Base-by-base conservation (phyloP, 306 rosid species). In the Vigna mungo region DNA sequence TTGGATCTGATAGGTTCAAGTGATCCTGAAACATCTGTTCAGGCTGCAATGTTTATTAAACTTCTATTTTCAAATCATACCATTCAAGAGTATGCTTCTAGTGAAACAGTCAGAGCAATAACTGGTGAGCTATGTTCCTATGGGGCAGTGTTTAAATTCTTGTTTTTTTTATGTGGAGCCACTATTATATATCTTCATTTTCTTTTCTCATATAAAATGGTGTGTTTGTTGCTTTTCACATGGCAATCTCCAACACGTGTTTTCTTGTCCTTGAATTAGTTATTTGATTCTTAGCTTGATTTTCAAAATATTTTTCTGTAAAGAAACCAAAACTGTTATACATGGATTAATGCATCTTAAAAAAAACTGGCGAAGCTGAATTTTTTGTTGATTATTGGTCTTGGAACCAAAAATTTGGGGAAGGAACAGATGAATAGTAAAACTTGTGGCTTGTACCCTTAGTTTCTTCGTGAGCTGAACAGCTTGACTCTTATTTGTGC, bases 71-170 rank as follows among this genome's bases (percentile, higher is more conserved):
- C 97, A 77, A 95, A 92, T 77, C 83, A 95, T 62, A 95, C 97
- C 60, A 95, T 95, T 85, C 98, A 95, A 85, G 98, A 95, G 83
- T 95, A 95, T 71, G 98, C 98, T 79, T 92, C 97, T 30, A 95
- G 97, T 84, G 98, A 95, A 87, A 92, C 97, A 41, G 97, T 95
- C 71, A 90, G 98, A 82, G 92, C 97, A 5, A 90, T 95, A 73
- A 95, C 98, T 62, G 97, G 98, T 95, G 81, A 86, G 94, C 66
- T 83, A 48, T 73, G 59, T 71, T 46, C 39, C 74, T 72, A 36
- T 46, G 15, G 36, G 49, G 71, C 17, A 47, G 75, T 71, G 39
- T 77, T 41, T 75, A 37, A 14, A 72, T 32, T 23, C 36, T 17
- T 61, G 47, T 81, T 74, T 27, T 41, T 80, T 77, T 51, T 65